Evolutionary conservation across 2,329 filamentous ascomycete genomes (phyloP).

Genomic region (Zelopaecilomyces penicillatus): DNA sequence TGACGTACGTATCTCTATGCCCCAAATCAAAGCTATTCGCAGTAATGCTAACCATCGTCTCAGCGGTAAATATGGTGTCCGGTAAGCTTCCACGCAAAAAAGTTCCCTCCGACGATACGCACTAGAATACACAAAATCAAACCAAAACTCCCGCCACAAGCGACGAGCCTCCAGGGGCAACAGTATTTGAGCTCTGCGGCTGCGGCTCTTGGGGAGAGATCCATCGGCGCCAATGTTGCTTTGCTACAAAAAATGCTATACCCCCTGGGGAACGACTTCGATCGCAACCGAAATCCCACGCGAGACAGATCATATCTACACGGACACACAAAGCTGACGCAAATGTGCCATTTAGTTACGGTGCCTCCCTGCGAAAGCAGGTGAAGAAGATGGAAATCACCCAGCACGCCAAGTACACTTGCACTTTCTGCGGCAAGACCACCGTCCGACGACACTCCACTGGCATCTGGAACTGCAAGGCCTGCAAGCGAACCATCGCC

Average conservation of each 20-base stretch:
- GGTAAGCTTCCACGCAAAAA: conserved; percentile 48
- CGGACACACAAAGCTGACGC: background rate
- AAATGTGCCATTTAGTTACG: conserved; percentile 57
- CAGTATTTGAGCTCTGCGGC: too few species aligned
- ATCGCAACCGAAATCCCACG: background rate
- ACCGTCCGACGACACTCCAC: conserved; percentile 84
- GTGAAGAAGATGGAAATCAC: conserved; percentile 99
- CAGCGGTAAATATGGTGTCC: conserved; percentile 85
- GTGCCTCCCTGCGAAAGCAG: conserved; percentile 97
- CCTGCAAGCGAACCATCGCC: conserved; percentile 75
- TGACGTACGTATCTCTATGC: conserved; percentile 49
- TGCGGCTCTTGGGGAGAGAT: too few species aligned
- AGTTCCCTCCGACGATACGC: too few species aligned
- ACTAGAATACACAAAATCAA: background rate
- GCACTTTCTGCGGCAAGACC: conserved; percentile 98
- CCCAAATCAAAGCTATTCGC: conserved; percentile 1
- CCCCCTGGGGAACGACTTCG: too few species aligned
- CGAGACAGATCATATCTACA: too few species aligned
- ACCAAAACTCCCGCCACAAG: background rate
- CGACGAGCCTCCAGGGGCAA: too few species aligned
- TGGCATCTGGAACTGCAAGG: conserved; percentile 95
- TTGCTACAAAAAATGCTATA: too few species aligned
- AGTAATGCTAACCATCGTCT: conserved; percentile 20
- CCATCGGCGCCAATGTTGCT: too few species aligned
- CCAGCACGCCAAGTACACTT: conserved; percentile 94